Conservation (phyloP, 75 land plant genomes). For the Pinus albicaulis region DNA sequence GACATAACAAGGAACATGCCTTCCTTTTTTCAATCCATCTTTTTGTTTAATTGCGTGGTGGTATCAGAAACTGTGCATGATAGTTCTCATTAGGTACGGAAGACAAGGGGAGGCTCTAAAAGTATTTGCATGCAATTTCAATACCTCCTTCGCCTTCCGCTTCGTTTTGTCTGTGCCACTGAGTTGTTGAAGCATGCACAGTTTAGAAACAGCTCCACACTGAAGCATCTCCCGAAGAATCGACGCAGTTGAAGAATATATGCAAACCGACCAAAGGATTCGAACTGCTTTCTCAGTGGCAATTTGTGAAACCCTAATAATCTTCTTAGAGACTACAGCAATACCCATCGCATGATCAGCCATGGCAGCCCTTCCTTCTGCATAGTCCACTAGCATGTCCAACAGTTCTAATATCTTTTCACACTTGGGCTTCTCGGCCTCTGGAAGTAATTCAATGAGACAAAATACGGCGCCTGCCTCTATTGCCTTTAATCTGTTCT, state of each 20-base stretch:
- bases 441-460: no score
- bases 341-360: constrained; percentile 32
- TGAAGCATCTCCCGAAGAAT: constrained; percentile 42
- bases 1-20: no score
- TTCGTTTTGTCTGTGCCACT: constrained; percentile 22
- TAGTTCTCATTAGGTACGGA: constrained; percentile 15
- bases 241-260: constrained; percentile 25
- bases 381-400: constrained; percentile 29
- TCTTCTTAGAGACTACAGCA: constrained; percentile 36
- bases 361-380: constrained; percentile 41
- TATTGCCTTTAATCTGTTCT: constrained; percentile 30
- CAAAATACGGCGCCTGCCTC: constrained; percentile 9
- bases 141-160: constrained; percentile 37
- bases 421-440: no score
- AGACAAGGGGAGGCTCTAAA: constrained; percentile 35
- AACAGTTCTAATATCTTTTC: constrained; percentile 24
- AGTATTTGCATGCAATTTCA: constrained; percentile 29
- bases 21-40: no score
- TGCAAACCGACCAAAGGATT: constrained; percentile 28
- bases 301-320: constrained; percentile 25
- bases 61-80: neutral
- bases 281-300: constrained; percentile 32
- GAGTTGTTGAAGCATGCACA: constrained; percentile 27
- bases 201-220: constrained; percentile 45
- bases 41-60: no score